Conservation (phyloP, 768 basidiomycete species). For the Myochromella boudieri region DNA sequence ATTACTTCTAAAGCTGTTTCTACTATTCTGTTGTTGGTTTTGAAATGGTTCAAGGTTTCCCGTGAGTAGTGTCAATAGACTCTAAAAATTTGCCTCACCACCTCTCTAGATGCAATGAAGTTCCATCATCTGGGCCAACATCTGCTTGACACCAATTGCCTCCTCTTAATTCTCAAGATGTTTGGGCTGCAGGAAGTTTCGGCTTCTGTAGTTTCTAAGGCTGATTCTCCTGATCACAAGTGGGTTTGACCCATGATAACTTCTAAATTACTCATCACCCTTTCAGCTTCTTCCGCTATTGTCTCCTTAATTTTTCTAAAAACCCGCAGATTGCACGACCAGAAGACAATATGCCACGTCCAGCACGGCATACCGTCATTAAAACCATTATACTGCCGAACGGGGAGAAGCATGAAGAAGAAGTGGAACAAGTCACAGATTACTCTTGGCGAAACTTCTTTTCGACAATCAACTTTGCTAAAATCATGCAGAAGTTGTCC, state of each 20-base stretch:
- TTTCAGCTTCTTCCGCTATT: slow-evolving; percentile 93
- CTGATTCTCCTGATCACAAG: slow-evolving; percentile 88
- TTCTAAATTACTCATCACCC: slow-evolving; percentile 6
- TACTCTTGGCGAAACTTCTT: slow-evolving; percentile 99
- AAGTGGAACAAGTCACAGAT: slow-evolving; percentile 88
- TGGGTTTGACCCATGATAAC: slow-evolving; percentile 25
- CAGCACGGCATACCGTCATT: slow-evolving; percentile 57
- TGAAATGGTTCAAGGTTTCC: slow-evolving; percentile 99
- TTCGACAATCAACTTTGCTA: slow-evolving; percentile 94
- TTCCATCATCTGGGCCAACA: slow-evolving; percentile 98
- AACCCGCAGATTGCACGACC: slow-evolving; percentile 56
- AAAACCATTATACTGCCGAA: slow-evolving; percentile 64
- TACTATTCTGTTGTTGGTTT: slow-evolving; percentile 81
- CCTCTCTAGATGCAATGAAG: slow-evolving; percentile 85
- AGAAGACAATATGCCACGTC: slow-evolving; percentile 65
- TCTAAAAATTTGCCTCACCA: not conserved
- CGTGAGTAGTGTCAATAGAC: slow-evolving; percentile 54
- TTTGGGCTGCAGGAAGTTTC: slow-evolving; percentile 95
- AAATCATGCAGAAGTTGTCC: slow-evolving; percentile 96
- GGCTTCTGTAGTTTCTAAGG: slow-evolving; percentile 79
- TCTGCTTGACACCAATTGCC: slow-evolving; percentile 91
- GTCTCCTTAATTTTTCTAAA: slow-evolving; percentile 74
- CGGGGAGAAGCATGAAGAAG: slow-evolving; percentile 77
- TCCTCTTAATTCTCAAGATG: slow-evolving; percentile 94
- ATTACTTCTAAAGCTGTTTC: slow-evolving; percentile 98